Base-by-base conservation (phyloP, 495 filamentous ascomycete species). In the Talaromyces proteolyticus region DNA sequence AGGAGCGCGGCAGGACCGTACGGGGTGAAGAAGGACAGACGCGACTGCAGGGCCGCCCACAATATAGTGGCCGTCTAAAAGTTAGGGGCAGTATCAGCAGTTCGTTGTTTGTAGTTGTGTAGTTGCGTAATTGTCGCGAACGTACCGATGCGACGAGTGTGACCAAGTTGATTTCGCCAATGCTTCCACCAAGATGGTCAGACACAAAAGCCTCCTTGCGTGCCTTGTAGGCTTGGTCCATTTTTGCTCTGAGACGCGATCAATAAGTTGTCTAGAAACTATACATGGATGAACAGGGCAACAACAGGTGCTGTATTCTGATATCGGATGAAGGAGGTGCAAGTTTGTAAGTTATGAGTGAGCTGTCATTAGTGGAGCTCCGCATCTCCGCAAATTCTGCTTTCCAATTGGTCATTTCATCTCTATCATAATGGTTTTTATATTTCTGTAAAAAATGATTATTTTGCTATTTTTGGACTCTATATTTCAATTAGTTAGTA, bases 131-230 rank as follows among this genome's bases (percentile, higher is more conserved):
- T 20, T 4, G 34, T 6, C 16, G 14, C 18, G 21, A 66, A 6
- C 83, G 58, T 78, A 97, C 93, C 50, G 93, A 84, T 58, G 89
- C 89, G 46, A 93, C 84, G 5, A 86, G 77, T 36, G 86, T 87
- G 42, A 97, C 86, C 52, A 76, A 72, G 57, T 95, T 91, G 69
- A 99, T 92, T 60, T 99, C 93, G 22, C 70, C 61, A 42, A 96
- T 84, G 12, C 78, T 73, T 36, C 92, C 89, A 34, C 93, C 93
- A n/a, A 85, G 81, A 25, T 95, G 82, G 61, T 89, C 87, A 17
- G 92, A 96, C 57, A 99, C 93, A 60, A 95, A 96, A 49, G 88
- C 89, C 75, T 95, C 91, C 65, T 97, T 99, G 44, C 83, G 77
- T 45, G 84, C 78, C 72, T 97, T 99, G 70, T 95, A 92, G 66